Conservation (phyloP, 768 basidiomycete species). For the Leccinellum rugosiceps region DNA sequence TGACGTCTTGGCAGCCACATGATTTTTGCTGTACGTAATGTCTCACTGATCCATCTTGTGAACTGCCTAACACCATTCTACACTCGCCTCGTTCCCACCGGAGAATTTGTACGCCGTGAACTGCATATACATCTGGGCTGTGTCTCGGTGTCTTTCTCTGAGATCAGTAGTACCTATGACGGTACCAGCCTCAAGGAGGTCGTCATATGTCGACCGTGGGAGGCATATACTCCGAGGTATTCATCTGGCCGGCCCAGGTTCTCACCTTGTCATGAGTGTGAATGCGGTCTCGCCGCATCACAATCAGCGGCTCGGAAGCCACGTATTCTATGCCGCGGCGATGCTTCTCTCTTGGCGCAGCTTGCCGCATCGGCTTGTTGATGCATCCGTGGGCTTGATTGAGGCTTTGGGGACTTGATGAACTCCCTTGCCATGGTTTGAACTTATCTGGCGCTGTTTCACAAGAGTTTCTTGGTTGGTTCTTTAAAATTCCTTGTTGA, state of each 20-base stretch:
- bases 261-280: background rate
- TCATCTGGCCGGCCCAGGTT: background rate
- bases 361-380: background rate
- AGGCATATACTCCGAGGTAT: background rate
- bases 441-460: background rate
- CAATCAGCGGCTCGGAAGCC: background rate
- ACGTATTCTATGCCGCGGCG: background rate
- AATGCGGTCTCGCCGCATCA: background rate
- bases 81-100: no score
- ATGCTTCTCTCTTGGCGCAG: background rate
- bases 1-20: constrained; percentile 5
- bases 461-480: background rate
- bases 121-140: background rate
- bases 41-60: background rate
- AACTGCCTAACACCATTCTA: background rate
- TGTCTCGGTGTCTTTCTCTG: background rate
- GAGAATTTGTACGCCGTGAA: background rate
- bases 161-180: no score
- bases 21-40: background rate
- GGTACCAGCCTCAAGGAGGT: background rate
- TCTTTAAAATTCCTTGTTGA: background rate
- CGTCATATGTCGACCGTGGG: no score
- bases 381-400: background rate
- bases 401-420: background rate
- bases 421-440: no score